phyloP scores from a whole-genome alignment of 2,329 filamentous ascomycete species.

The Phoma sp. region DNA sequence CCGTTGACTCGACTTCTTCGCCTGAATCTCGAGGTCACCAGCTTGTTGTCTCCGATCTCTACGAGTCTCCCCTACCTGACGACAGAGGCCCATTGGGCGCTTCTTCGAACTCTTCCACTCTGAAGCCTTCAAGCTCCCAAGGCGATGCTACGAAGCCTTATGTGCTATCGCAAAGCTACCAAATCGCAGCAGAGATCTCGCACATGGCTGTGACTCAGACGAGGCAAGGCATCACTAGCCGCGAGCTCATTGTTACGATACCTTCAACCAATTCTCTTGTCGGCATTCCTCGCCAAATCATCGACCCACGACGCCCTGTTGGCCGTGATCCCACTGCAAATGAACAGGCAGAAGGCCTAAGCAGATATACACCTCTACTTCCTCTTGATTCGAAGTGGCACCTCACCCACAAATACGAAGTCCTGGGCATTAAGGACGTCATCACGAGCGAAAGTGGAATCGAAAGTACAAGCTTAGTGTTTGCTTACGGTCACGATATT shows the following conservation, averaged over 20 bases:
- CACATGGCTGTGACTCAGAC: slow-evolving; percentile 86
- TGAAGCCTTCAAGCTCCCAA: slow-evolving; percentile 67
- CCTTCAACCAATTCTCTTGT: slow-evolving; percentile 76
- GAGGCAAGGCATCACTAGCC: slow-evolving; percentile 85
- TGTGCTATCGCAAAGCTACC: slow-evolving; percentile 79
- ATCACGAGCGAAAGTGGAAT: slow-evolving; percentile 78
- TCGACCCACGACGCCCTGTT: slow-evolving; percentile 87
- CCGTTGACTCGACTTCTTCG: slow-evolving; percentile 59
- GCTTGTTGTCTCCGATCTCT: slow-evolving; percentile 84
- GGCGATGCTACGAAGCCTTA: slow-evolving; percentile 69
- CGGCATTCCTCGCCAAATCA: slow-evolving; percentile 76
- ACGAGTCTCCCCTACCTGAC: slow-evolving; percentile 82
- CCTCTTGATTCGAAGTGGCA: slow-evolving; percentile 84
- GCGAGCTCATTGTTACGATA: slow-evolving; percentile 80
- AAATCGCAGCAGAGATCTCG: slow-evolving; percentile 79
- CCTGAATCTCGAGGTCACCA: slow-evolving; percentile 78
- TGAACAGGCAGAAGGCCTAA: slow-evolving; percentile 84
- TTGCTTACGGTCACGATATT: slow-evolving; percentile 86
- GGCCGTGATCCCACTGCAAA: slow-evolving; percentile 80
- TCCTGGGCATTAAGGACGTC: slow-evolving; percentile 76
- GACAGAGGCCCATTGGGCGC: slow-evolving; percentile 81
- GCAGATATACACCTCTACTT: slow-evolving; percentile 75
- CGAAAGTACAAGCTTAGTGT: slow-evolving; percentile 89
- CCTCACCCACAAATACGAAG: slow-evolving; percentile 81
- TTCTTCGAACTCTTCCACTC: slow-evolving; percentile 75